Conservation (phyloP, 495 filamentous ascomycete genomes). For the Recurvomyces mirabilis region DNA sequence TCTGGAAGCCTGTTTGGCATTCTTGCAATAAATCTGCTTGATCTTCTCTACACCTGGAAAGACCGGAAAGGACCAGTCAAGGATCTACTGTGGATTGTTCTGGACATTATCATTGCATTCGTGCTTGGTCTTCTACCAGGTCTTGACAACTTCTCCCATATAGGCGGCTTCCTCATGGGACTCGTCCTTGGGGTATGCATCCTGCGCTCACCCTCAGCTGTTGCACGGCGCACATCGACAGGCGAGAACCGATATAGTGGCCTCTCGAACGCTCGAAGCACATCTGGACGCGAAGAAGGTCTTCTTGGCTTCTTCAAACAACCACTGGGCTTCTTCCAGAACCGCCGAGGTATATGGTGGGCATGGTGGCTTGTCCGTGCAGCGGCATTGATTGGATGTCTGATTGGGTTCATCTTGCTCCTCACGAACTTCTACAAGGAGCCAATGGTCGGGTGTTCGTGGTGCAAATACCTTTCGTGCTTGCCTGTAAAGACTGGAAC, state of each 20-base stretch:
- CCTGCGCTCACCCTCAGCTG: conserved; percentile 68
- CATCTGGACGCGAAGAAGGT: conserved; percentile 13
- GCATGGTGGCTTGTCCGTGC: conserved; percentile 86
- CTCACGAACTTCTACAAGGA: conserved; percentile 82
- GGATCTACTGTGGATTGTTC: conserved; percentile 70
- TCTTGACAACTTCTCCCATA: conserved; percentile 93
- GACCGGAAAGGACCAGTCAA: conserved; percentile 61
- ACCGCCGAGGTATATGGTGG: conserved; percentile 90
- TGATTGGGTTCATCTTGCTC: conserved; percentile 73
- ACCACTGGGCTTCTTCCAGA: conserved; percentile 78
- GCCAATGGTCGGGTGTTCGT: conserved; percentile 55
- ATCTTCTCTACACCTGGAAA: conserved; percentile 84
- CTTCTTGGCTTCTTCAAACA: conserved; percentile 51
- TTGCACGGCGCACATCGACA: conserved; percentile 52
- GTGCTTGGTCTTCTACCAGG: conserved; percentile 85
- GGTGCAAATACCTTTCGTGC: conserved; percentile 93
- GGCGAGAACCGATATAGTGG: not conserved
- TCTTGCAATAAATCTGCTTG: conserved; percentile 74
- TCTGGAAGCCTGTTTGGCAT: conserved; percentile 87
- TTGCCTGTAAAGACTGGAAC: conserved; percentile 32
- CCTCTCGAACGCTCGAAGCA: not conserved
- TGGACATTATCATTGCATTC: conserved; percentile 82
- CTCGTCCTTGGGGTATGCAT: conserved; percentile 75
- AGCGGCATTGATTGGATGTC: conserved; percentile 62
- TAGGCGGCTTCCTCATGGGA: conserved; percentile 91